phyloP scores from a whole-genome alignment of 352 stramenopile genomes.

The Phytophthora uliginosa region DNA sequence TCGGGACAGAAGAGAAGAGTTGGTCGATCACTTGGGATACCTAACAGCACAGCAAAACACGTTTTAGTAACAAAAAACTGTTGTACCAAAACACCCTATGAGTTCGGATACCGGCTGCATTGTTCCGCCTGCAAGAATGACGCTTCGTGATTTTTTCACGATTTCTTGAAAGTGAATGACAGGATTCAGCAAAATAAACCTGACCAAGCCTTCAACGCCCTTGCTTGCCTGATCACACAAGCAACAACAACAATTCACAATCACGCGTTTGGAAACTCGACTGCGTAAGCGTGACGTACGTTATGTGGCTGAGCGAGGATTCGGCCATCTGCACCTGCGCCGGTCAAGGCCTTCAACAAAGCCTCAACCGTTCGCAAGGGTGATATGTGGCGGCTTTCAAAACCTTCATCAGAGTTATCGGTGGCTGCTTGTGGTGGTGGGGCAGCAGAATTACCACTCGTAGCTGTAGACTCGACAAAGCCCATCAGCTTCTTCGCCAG shows the following conservation, averaged over 20 bases:
- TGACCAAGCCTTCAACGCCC: constrained; percentile 76
- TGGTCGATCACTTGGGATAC: constrained; percentile 95
- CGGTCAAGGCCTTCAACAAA: constrained; percentile 84
- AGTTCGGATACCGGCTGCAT: constrained; percentile 92
- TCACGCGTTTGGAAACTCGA: background rate
- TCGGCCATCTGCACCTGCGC: constrained; percentile 68
- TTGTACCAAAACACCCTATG: background rate
- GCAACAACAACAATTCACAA: constrained; percentile 23
- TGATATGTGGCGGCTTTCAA: constrained; percentile 85
- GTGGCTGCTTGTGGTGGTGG: background rate
- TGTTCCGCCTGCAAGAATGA: constrained; percentile 98
- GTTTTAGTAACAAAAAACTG: background rate
- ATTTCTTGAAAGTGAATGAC: constrained; percentile 96
- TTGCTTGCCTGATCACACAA: constrained; percentile 45
- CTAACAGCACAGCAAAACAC: constrained; percentile 33
- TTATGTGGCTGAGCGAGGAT: constrained; percentile 76
- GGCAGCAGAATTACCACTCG: background rate
- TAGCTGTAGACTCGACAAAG: constrained; percentile 68
- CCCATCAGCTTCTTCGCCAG: constrained; percentile 88
- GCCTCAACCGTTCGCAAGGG: constrained; percentile 82
- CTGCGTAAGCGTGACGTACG: constrained; percentile 38
- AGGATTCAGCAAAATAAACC: constrained; percentile 98
- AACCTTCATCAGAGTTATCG: constrained; percentile 50
- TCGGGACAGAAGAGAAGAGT: constrained; percentile 91
- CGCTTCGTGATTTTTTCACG: constrained; percentile 93